Conservation (phyloP, 2,329 filamentous ascomycete species). For the Lanzia echinophila region DNA sequence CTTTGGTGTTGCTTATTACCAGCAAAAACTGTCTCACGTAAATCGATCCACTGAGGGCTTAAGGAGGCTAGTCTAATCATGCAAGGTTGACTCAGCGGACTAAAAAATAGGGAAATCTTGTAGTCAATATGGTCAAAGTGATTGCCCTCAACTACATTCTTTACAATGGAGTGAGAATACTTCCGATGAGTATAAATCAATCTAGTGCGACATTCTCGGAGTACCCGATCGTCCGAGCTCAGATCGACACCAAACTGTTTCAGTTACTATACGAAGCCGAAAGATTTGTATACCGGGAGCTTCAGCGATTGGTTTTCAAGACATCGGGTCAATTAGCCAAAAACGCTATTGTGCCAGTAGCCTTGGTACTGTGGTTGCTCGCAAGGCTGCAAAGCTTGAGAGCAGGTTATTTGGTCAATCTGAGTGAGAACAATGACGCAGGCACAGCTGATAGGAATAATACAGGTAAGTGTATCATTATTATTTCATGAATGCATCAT, state of each 20-base stretch:
- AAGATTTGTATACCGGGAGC: constrained; percentile 18
- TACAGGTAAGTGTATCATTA: constrained; percentile 13
- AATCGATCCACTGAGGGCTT: background rate
- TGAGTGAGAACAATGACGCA: constrained; percentile 13
- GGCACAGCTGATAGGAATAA: background rate
- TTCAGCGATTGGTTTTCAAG: constrained; percentile 24
- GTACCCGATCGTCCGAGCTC: constrained; percentile 14
- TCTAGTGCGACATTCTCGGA: background rate
- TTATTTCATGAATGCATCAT: background rate
- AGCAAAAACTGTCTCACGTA: constrained; percentile 20
- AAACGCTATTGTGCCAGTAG: constrained; percentile 23
- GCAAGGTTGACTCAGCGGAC: background rate
- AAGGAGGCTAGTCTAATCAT: background rate
- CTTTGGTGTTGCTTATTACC: constrained; percentile 22
- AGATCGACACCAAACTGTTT: constrained; percentile 26
- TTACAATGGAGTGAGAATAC: constrained; percentile 18
- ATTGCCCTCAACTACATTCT: constrained; percentile 18
- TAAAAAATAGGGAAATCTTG: constrained; percentile 5
- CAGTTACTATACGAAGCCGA: constrained; percentile 19
- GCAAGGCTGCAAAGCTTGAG: constrained; percentile 18
- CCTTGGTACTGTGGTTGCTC: constrained; percentile 23
- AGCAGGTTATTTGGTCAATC: constrained; percentile 18
- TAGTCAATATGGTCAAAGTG: constrained; percentile 6
- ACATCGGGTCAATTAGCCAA: constrained; percentile 19
- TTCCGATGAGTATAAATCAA: background rate